Evolutionary conservation across 495 filamentous ascomycete species (phyloP).

Genomic region (Neurospora sublineolata): DNA sequence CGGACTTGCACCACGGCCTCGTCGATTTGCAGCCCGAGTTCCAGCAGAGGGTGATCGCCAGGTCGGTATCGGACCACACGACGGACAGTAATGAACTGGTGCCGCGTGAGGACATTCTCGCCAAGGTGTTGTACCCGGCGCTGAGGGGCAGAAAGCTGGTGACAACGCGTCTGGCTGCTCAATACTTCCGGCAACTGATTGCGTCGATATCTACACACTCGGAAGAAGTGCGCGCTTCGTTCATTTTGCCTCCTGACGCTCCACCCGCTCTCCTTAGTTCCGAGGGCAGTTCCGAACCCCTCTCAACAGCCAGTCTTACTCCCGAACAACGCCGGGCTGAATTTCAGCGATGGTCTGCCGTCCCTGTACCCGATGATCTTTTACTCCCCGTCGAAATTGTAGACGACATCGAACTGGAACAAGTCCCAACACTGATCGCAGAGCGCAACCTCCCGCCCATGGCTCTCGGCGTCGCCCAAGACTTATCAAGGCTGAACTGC

Average conservation of each 20-base stretch:
- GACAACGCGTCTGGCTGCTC: conserved; percentile 24
- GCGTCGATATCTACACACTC: conserved; percentile 25
- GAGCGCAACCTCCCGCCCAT: conserved; percentile 15
- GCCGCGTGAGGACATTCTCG: conserved; percentile 20
- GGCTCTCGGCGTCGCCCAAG: conserved; percentile 13
- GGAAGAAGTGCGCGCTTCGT: conserved; percentile 23
- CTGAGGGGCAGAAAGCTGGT: conserved; percentile 24
- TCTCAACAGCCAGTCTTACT: neutral
- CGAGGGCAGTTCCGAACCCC: neutral
- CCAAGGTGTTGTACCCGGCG: conserved; percentile 24
- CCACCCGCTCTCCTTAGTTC: neutral
- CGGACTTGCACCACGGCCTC: conserved; percentile 29
- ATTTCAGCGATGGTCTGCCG: conserved; percentile 16
- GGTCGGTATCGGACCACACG: conserved; percentile 24
- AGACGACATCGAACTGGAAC: conserved; percentile 11
- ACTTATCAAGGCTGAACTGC: conserved; percentile 20
- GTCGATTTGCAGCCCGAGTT: conserved; percentile 16
- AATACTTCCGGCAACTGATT: conserved; percentile 29
- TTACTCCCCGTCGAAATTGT: conserved; percentile 18
- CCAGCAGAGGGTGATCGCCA: conserved; percentile 24
- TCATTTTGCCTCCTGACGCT: conserved; percentile 16
- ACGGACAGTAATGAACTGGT: conserved; percentile 17
- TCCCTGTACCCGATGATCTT: conserved; percentile 16
- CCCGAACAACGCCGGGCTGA: conserved; percentile 3
- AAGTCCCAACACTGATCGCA: conserved; percentile 9